Base-by-base conservation (phyloP, 2,329 filamentous ascomycete species). In the Aspergillus sp. region DNA sequence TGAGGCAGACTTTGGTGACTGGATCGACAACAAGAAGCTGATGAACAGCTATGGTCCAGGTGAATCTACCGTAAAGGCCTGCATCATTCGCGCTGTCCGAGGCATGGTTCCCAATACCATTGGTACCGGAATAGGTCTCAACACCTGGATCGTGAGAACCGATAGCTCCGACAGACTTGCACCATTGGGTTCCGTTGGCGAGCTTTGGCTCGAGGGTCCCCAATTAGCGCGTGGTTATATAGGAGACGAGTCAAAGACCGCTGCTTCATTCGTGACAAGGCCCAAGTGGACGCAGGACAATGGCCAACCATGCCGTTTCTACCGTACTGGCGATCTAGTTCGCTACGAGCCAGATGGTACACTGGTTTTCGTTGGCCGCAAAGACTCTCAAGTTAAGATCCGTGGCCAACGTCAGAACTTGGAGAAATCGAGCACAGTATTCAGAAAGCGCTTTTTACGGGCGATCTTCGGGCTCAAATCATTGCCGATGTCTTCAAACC, bases 201-300 rank as follows among this genome's bases (percentile, higher is more conserved):
- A 59, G 28, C 36, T 59, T 10, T 50, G 70, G 1, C 49, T 75
- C 6, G 67, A 72, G 47, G 70, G 72, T 0, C 70, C 70, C 0
- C 59, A 62, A 7, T 53, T 75, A 3, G 69, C 60, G 2, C 53
- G 57, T 26, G 68, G 65, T 1, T 75, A 75, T 44, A 45, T 73
- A 1, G 55, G 54, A 11, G 59, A 67, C 29, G 50, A 53, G 5
- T 56, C 51, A 11, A 53, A 50, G 32, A 64, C 61, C 2, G 39
- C 40, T 8, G 29, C 41, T 1, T 47, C 47, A 4, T 64, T 59
- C 37, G 54, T 61, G 29, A 49, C 56, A 19, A 45, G 57, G 44
- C 56, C 59, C 6, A 34, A 48, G n/a, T 60, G 57, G 57, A 48
- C 58, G 37, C 13, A 32, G 7, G 27, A 46, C 35, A n/a, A 36